Base-by-base conservation (phyloP, 2,329 filamentous ascomycete species). In the Neonectria coccinea region DNA sequence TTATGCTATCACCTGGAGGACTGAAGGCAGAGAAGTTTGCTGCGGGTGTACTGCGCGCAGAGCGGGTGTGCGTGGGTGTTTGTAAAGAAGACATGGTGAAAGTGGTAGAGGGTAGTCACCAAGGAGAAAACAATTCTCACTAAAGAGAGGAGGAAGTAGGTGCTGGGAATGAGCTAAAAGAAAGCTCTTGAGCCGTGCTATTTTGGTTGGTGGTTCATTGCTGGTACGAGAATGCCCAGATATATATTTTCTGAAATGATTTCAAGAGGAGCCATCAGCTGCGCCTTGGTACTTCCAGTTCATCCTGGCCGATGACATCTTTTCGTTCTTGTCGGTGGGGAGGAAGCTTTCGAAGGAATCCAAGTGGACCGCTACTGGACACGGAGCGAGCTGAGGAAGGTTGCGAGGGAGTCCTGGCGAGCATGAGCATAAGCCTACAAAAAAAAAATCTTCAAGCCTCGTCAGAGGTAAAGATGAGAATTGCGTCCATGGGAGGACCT, bases 281-380 rank as follows among this genome's bases (percentile, higher is more conserved):
- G 60, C 62, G 64, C 69, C 67, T 62, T 69, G 68, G 56, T 70
- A 69, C 59, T 62, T 39, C 47, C 41, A 66, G 56, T 52, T 41
- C 62, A 73, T 66, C 71, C 71, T 67, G 64, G 69, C 62, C 57
- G 52, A 72, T 73, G 71, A 72, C 71, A 73, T 72, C 62, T 65
- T 57, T 59, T 55, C 48, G 58, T 50, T 56, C 33, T 52, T 47
- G 44, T 54, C 51, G 61, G 69, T 73, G 71, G 69, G 57, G 53
- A 70, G 61, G 56, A 60, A 50, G 45, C 45, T 47, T 59, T 64
- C 44, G 54, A 65, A 64, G 63, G 62, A 66, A 61, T 56, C 51
- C 57, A 64, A 41, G 61, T 57, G 51, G 55, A 57, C 41, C 36
- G 45, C 42, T 52, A 54, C 64, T 53, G 56, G 55, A 41, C 57